phyloP scores from a whole-genome alignment of 805 yeast genomes.

The Starmerella floris region DNA sequence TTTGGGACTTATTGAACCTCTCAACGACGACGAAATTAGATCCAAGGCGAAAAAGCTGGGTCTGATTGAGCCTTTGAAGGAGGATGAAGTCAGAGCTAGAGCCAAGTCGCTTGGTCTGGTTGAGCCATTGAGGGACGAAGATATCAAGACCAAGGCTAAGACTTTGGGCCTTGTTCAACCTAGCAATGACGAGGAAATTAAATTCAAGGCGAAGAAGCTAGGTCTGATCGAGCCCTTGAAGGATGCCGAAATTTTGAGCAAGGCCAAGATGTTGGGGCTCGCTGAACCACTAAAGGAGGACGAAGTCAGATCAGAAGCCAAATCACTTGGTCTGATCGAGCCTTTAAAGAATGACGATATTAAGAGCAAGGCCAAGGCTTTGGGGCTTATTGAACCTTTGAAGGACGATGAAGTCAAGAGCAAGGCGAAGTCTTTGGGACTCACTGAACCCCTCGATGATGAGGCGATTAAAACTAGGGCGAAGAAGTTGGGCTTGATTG shows the following conservation, averaged over 20 bases:
- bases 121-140: slow-evolving; percentile 24
- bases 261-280: slow-evolving; percentile 16
- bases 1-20: slow-evolving; percentile 45
- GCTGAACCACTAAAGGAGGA: slow-evolving; percentile 11
- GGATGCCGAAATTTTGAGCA: slow-evolving; percentile 1
- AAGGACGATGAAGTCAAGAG: slow-evolving; percentile 32
- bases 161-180: slow-evolving; percentile 21
- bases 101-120: slow-evolving; percentile 12
- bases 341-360: slow-evolving; percentile 10
- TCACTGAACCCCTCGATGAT: slow-evolving; percentile 35
- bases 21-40: slow-evolving; percentile 41
- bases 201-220: slow-evolving; percentile 19
- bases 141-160: slow-evolving; percentile 15
- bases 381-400: slow-evolving; percentile 11
- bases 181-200: slow-evolving; percentile 37
- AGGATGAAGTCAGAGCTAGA: slow-evolving; percentile 5
- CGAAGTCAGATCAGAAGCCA: slow-evolving; percentile 8
- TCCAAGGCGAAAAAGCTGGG: slow-evolving; percentile 21
- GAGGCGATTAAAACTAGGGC: slow-evolving; percentile 31
- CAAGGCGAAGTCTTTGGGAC: slow-evolving; percentile 8
- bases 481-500: slow-evolving; percentile 19
- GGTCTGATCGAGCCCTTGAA: slow-evolving; percentile 26
- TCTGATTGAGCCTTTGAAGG: slow-evolving; percentile 14
- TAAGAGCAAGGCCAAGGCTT: slow-evolving; percentile 18
- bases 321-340: slow-evolving; percentile 17